Conservation (phyloP, 805 yeast genomes). For the Wickerhamomyces canadensis region DNA sequence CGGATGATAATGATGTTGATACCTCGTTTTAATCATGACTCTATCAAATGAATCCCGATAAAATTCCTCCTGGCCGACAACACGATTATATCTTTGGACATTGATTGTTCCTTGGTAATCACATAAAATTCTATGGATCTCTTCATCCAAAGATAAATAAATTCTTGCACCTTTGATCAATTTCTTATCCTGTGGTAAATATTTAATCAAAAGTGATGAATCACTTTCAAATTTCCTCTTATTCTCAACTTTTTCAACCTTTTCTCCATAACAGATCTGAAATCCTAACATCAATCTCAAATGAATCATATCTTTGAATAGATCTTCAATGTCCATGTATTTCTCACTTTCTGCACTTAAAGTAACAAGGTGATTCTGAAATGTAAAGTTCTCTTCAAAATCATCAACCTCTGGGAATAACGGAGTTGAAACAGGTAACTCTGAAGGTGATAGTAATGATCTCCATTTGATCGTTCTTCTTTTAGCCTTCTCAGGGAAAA, state of each 20-base stretch:
- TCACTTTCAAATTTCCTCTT: slow-evolving; percentile 51
- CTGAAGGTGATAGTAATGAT: slow-evolving; percentile 89
- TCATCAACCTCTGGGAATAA: slow-evolving; percentile 69
- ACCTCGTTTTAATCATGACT: slow-evolving; percentile 69
- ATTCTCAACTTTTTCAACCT: slow-evolving; percentile 60
- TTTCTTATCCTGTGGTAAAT: slow-evolving; percentile 39
- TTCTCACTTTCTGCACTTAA: slow-evolving; percentile 53
- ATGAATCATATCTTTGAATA: slow-evolving; percentile 84
- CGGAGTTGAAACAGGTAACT: slow-evolving; percentile 76
- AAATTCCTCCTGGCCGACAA: slow-evolving; percentile 25
- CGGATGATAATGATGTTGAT: slow-evolving; percentile 59
- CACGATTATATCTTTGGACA: slow-evolving; percentile 66
- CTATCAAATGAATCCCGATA: slow-evolving; percentile 33
- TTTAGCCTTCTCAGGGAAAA: slow-evolving; percentile 68
- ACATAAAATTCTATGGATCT: slow-evolving; percentile 77
- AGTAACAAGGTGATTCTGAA: slow-evolving; percentile 77
- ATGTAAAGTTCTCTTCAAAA: slow-evolving; percentile 66
- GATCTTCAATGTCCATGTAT: slow-evolving; percentile 47
- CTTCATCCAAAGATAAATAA: slow-evolving; percentile 73
- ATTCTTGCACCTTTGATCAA: slow-evolving; percentile 48
- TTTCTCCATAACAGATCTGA: slow-evolving; percentile 77
- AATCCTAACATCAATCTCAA: slow-evolving; percentile 81
- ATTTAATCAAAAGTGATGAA: slow-evolving; percentile 49
- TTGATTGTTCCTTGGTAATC: slow-evolving; percentile 68
- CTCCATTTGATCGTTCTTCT: slow-evolving; percentile 83